Evolutionary conservation across 176 grass and related monocot genomes (phyloP), one percentile per base, ranked within the genome.

Genomic region (Aegilops speltoides): DNA sequence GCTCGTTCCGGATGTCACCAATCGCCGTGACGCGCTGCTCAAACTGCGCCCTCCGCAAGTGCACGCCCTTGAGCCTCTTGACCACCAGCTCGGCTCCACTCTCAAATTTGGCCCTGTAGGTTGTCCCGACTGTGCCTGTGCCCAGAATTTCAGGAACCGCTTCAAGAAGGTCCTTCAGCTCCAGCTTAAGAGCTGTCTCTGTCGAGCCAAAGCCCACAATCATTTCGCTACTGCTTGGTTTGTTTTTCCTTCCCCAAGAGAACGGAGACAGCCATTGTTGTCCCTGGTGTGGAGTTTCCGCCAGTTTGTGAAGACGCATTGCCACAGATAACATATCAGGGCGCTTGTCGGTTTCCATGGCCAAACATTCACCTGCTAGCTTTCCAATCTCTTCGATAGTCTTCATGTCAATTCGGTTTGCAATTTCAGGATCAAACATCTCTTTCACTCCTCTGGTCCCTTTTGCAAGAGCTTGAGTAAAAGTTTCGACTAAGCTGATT

Each of bases 101-200:
- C 61, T 78, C 80, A 14, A 90, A 78, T 16, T 60, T 76, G 14
- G 80, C 81, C 57, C 85, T 93, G 87, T 93, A 93, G 33, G 91
- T 77, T 41, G 91, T 89, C 54, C 84, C 87, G 66, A 87, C 84
- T 10, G 84, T 93, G 6, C 91, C 91, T 72, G 85, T 87, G 33
- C 91, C 91, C 15, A 93, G 48, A 59, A 93, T 85, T 72, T 90
- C 88, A 22, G 85, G 88, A 90, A 37, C 36, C 6, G 82, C 91
- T 12, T 26, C 62, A 23, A 93, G 71, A 33, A 90, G 77, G 36
- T 90, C 72, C 24, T 90, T 85, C 85, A 88, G 23, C 64, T 88
- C 88, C n/a, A 93, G 82, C 37, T 72, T 48, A 37, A 37, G 50
- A 28, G 71, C 7, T 19, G 38, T 37, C 26, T 68, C 10, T 33